phyloP scores from a whole-genome alignment of 148 eudicot genomes.

The Nepenthes mirabilis region DNA sequence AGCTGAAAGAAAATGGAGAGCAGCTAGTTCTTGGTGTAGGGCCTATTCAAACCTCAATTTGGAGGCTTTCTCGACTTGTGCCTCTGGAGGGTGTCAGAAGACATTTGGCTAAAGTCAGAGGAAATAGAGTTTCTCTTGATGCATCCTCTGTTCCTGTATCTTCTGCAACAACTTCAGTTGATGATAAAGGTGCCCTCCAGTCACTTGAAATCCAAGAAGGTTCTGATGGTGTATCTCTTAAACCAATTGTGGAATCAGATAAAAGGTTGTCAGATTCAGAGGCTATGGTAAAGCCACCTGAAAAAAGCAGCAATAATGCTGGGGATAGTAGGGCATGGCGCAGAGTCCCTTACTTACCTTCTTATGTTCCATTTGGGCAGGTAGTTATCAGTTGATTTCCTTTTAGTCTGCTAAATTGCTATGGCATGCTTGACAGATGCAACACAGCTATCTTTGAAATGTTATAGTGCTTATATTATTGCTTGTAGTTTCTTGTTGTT shows the following conservation, averaged over 20 bases:
- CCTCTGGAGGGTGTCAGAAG: slow-evolving; percentile 78
- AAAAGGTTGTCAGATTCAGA: slow-evolving; percentile 26
- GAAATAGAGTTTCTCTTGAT: slow-evolving; percentile 31
- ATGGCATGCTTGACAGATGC: too few species aligned
- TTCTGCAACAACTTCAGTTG: slow-evolving; percentile 30
- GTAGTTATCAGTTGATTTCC: slow-evolving; percentile 17
- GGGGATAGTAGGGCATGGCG: slow-evolving; percentile 58
- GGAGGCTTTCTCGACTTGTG: slow-evolving; percentile 90
- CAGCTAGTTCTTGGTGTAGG: slow-evolving; percentile 91
- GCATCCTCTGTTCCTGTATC: slow-evolving; percentile 27
- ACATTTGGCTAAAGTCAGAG: slow-evolving; percentile 41
- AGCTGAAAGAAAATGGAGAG: slow-evolving; percentile 49
- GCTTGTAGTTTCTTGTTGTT: too few species aligned
- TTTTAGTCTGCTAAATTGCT: too few species aligned
- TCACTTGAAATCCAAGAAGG: slow-evolving; percentile 91
- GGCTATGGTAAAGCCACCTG: slow-evolving; percentile 28
- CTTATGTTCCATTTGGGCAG: slow-evolving; percentile 97
- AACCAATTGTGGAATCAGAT: slow-evolving; percentile 46
- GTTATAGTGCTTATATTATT: too few species aligned
- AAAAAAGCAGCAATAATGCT: slow-evolving; percentile 20
- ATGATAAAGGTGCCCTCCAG: slow-evolving; percentile 39
- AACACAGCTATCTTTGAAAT: too few species aligned
- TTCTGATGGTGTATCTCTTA: slow-evolving; percentile 83
- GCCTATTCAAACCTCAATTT: slow-evolving; percentile 81
- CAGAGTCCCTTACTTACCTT: slow-evolving; percentile 77